Base-by-base conservation (phyloP, 228 moss, liverwort and hornwort genomes). In the Sphagnum fallax region DNA sequence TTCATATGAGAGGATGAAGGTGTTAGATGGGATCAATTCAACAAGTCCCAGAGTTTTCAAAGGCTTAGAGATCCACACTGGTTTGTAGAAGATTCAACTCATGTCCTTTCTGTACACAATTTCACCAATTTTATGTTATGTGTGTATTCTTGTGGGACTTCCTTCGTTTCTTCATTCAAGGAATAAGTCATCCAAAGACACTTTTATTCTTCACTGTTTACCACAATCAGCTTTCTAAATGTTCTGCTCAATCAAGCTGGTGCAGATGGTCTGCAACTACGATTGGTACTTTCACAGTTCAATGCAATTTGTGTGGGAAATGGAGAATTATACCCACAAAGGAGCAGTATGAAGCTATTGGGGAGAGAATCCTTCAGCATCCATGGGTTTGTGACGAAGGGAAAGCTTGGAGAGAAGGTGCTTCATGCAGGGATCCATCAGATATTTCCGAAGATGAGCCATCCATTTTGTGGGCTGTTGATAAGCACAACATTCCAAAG, bases 381-480 rank as follows among this genome's bases (percentile, higher is more conserved):
- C 74, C 76, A 74, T 77, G 74, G 71, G 69, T 74, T 71, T 81
- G 77, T 66, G 49, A 77, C 68, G 71, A 81, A 8, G 71, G 71
- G 60, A 61, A 8, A 52, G 51, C 70, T 52, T 80, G 80, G 80
- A 73, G 73, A 66, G 62, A 71, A 65, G 61, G 71, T 76, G 65
- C 64, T 62, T 71, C 71, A 61, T 76, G 80, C 65, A 50, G 64
- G 61, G 73, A 74, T 55, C 67, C 73, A 49, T 61, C 76, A 32
- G 80, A 80, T 61, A 48, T 76, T 32, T 73, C 73, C 50, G 70
- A 73, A 53, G 64, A 73, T 61, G 74, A 71, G 18, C 61, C 76
- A 51, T 65, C 60, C 16, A 47, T 70, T 67, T 52, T 70, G 63
- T 80, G 73, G 68, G 68, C 73, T 69, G 49, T 80, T 52, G 80